Percentiles rank a stretch among this genome's conserved stretches.
phyloP scores from a whole-genome alignment of 495 filamentous ascomycete genomes.

The Penicillium crystallinum region DNA sequence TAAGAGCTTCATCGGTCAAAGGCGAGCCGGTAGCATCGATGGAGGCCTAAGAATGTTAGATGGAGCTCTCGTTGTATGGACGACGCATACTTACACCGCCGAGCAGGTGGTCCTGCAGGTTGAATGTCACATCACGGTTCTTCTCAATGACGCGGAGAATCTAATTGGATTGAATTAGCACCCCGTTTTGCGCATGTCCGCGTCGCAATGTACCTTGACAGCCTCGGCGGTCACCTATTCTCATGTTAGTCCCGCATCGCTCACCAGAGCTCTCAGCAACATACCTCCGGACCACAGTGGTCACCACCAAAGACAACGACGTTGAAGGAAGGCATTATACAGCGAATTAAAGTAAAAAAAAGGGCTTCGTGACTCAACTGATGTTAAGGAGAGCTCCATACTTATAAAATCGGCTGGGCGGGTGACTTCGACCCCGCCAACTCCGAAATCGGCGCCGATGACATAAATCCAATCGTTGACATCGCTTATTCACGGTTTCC shows the following conservation, averaged over 20 bases:
- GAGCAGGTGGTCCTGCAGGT: constrained; percentile 86
- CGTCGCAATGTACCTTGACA: constrained; percentile 60
- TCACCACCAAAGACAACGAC: constrained; percentile 78
- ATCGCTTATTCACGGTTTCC: constrained; percentile 3
- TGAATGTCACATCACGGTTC: constrained; percentile 65
- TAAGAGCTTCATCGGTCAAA: constrained; percentile 78
- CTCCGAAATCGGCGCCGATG: constrained; percentile 28
- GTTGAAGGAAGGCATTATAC: constrained; percentile 46
- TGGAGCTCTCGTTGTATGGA: background rate
- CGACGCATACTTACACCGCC: constrained; percentile 69
- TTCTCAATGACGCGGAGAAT: constrained; percentile 70
- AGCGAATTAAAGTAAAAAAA: constrained; percentile 5
- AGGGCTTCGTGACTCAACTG: constrained; percentile 10
- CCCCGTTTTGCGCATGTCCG: background rate
- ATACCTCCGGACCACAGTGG: constrained; percentile 91
- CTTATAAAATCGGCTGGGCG: constrained; percentile 26
- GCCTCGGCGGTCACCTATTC: constrained; percentile 62
- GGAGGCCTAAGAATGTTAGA: constrained; percentile 49
- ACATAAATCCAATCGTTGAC: constrained; percentile 1
- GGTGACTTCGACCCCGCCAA: constrained; percentile 24
- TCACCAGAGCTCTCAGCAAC: constrained; percentile 11
- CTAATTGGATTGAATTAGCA: constrained; percentile 20
- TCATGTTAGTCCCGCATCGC: constrained; percentile 2
- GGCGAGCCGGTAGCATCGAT: constrained; percentile 77
- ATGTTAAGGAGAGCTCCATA: constrained; percentile 12